Base-by-base conservation (phyloP, 768 basidiomycete species). In the Hypholoma sublateritium region DNA sequence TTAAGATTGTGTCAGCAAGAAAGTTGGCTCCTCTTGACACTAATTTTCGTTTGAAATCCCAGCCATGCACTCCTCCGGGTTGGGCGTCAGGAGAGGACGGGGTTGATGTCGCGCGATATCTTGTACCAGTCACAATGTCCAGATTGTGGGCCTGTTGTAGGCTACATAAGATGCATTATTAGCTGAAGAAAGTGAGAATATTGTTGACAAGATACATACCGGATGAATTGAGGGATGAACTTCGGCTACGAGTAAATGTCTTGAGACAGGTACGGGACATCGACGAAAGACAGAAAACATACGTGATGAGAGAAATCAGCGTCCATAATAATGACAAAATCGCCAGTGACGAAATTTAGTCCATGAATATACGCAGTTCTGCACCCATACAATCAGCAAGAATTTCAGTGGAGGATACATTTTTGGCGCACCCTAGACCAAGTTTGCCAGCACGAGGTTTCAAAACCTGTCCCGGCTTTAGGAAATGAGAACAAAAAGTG, bases 271-370 rank as follows among this genome's bases (percentile, higher is more conserved):
- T 14, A 48, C 8, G 17, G 36, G 14, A 7, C 11, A 25, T 22
- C n/a, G 5, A 19, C 21, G 22, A 12, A 11, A 51, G 11, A 32
- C 61, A 57, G 17, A 32, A 6, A 32, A 74, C 89, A 44, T 73
- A 93, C 93, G 63, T 96, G 94, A 67, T 96, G 94, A 5, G 93
- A 95, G 72, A 96, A 95, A 74, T 96, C 94, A 50, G 94, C 94
- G 65, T 96, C 94, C 94, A 96, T 96, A 69, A 96, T 95, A 67
- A 95, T 91, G 19, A 95, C 92, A 74, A 95, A 96, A 72, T 93
- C 91, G 8, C 94, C 94, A 0, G 87, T 87, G 63, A 88, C 89
- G 71, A 91, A 95, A 63, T 92, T 87, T 47, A 96, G 77, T 12
- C 94, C 94, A 67, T 96, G 90, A 36, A 95, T 90, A 68, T 96